Base-by-base conservation (phyloP, 2,329 filamentous ascomycete genomes). In the Arthrobotrys pseudoclavata region DNA sequence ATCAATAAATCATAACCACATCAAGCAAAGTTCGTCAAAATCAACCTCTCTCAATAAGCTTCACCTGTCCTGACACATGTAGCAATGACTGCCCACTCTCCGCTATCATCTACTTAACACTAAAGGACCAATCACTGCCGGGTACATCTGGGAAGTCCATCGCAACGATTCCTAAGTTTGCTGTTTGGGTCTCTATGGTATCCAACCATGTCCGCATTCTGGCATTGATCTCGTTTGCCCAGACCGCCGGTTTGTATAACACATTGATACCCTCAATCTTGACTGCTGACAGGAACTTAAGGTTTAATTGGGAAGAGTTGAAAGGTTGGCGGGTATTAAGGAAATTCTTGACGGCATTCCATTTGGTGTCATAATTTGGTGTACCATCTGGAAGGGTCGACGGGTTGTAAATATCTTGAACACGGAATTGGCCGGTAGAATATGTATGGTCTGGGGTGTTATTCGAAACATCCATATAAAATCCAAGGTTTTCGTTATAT, bases 141-240 rank as follows among this genome's bases (percentile, higher is more conserved):
- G 66, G 42, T 3, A 52, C 53, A 22, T 69, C 66, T 6, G 66
- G 66, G n/a, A 69, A 69, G 37, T 69, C 66, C 66, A 69, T 69
- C 26, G 53, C 66, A 2, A 69, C 66, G 22, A 69, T 47, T 3
- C 66, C 66, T 29, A 69, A 52, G 24, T 69, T 69, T 15, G 34
- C 40, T 1, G 53, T 62, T 13, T 61, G 40, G 26, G 1, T 62
- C 15, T 69, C 66, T 37, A 69, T 31, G 1, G 40, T 52, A 22
- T 69, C 66, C 29, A 69, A 42, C 52, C 52, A 69, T 1, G 52
- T 37, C 29, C 62, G 66, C 53, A 69, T 50, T 18, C 66, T 42
- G 1, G 52, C 40, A 62, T 69, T 69, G 15, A 69, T 69, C 29
- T 69, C 66, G 22, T 69, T 69, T 4, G 66, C 66, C 66, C 66